A percentile compares a stretch with the other conserved stretches of the same genome.
phyloP scores from a whole-genome alignment of 169 alveolate genomes.

The Eimeria necatrix region DNA sequence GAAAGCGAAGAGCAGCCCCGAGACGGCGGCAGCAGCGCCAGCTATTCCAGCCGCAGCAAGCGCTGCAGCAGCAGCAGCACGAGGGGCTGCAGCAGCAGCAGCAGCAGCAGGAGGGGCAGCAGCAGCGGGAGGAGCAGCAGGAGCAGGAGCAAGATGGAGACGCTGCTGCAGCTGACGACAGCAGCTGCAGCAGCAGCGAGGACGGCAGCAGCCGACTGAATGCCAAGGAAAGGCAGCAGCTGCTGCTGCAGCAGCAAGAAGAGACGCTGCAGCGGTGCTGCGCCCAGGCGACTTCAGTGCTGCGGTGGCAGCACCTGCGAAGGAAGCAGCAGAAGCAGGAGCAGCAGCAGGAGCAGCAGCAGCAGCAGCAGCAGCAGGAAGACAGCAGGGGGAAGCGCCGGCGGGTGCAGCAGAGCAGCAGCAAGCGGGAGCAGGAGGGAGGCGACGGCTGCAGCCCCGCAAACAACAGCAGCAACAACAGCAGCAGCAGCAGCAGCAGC shows the following conservation, averaged over 20 bases:
- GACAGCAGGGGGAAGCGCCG: background rate
- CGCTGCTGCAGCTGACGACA: background rate
- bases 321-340: constrained; percentile 19
- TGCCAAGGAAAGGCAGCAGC: background rate
- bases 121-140: constrained; percentile 22
- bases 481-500: constrained; percentile 10
- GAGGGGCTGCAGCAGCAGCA: constrained; percentile 9
- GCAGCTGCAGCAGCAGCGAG: constrained; percentile 25
- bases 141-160: background rate
- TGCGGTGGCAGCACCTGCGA: background rate
- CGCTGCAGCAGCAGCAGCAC: constrained; percentile 37
- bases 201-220: background rate
- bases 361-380: background rate
- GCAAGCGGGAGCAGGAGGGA: background rate
- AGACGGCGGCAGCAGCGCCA: background rate
- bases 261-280: constrained; percentile 26
- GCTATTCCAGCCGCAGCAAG: background rate
- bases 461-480: background rate
- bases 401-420: background rate
- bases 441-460: background rate
- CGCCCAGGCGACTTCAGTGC: constrained; percentile 8
- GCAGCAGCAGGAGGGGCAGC: background rate
- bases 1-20: background rate
- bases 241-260: constrained; percentile 1
- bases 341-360: constrained; percentile 51